Percentiles rank a stretch among this genome's conserved stretches.
Conservation (phyloP, 2,329 filamentous ascomycete genomes). For the Talaromyces sp. region DNA sequence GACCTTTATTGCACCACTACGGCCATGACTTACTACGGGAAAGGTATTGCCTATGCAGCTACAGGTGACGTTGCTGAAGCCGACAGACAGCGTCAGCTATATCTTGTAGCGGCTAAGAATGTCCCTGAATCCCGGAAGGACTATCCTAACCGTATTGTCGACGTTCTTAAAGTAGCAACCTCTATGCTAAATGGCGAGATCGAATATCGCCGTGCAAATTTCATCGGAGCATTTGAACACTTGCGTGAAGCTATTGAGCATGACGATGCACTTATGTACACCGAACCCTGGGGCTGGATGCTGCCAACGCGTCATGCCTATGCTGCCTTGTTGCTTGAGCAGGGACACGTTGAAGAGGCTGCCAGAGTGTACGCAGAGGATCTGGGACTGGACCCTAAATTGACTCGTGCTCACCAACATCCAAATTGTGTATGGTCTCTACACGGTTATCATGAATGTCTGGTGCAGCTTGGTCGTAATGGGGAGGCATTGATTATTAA, state of each 20-base stretch:
- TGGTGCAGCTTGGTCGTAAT: neutral
- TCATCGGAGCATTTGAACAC: constrained; percentile 59
- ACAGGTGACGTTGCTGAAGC: constrained; percentile 57
- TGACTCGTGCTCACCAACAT: constrained; percentile 66
- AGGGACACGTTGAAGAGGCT: constrained; percentile 58
- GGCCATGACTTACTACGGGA: constrained; percentile 67
- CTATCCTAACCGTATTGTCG: constrained; percentile 66
- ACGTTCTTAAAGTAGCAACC: constrained; percentile 62
- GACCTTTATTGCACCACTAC: constrained; percentile 68
- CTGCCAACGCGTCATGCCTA: constrained; percentile 70
- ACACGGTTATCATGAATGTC: constrained; percentile 9
- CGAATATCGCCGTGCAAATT: constrained; percentile 64
- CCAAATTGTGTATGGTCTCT: constrained; percentile 56
- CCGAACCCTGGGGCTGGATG: constrained; percentile 78
- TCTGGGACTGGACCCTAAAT: constrained; percentile 57
- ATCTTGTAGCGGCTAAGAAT: constrained; percentile 51
- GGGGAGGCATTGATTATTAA: constrained; percentile 2
- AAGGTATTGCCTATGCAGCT: constrained; percentile 66
- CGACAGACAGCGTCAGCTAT: constrained; percentile 52
- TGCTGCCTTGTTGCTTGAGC: constrained; percentile 67
- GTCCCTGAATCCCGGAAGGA: constrained; percentile 64
- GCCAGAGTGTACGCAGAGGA: constrained; percentile 60
- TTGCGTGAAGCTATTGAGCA: constrained; percentile 59
- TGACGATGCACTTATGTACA: constrained; percentile 66
- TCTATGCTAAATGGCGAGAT: constrained; percentile 73